Percentiles rank a stretch among this genome's conserved stretches.
These are phyloP conservation scores for Nakaseomyces bracarensis DNA, from an alignment of 1,139 yeast species.

Conservation along the genomic window DNA sequence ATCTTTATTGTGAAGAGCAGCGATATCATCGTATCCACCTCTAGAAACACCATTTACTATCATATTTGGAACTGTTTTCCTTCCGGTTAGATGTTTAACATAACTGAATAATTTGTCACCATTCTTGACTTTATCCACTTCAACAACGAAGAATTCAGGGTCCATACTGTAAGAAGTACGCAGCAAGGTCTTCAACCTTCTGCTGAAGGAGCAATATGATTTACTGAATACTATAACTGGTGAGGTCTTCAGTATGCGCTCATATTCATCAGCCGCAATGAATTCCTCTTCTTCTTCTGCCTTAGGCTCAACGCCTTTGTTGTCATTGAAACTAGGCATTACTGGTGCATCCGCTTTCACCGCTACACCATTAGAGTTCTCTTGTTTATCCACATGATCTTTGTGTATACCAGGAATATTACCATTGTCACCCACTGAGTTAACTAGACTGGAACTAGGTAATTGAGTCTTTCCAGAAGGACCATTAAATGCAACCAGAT, in stretches of 20 bases:
- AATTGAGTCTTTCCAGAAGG: conserved; percentile 1
- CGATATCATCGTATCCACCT: conserved; percentile 75
- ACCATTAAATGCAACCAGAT: conserved; percentile 15
- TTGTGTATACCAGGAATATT: neutral
- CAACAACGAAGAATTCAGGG: conserved; percentile 70
- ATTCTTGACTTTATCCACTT: conserved; percentile 64
- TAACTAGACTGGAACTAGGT: neutral
- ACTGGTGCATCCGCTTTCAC: conserved; percentile 7
- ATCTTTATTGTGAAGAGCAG: conserved; percentile 40
- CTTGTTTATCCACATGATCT: neutral
- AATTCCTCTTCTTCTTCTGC: conserved; percentile 32
- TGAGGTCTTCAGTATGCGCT: conserved; percentile 45
- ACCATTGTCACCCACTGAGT: neutral
- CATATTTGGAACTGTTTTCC: conserved; percentile 63
- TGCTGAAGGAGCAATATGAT: conserved; percentile 64
- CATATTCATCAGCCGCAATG: conserved; percentile 52
- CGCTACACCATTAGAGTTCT: conserved; percentile 3
- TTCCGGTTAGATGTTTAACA: conserved; percentile 45
- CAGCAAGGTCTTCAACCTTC: conserved; percentile 56
- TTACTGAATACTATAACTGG: conserved; percentile 68
- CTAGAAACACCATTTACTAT: conserved; percentile 51
- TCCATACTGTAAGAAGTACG: conserved; percentile 53
- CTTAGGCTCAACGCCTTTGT: conserved; percentile 16
- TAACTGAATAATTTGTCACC: conserved; percentile 53
- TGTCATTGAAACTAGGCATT: conserved; percentile 5